Evolutionary conservation across 2,329 filamentous ascomycete species (phyloP).

Genomic region (Colletotrichum trifolii): DNA sequence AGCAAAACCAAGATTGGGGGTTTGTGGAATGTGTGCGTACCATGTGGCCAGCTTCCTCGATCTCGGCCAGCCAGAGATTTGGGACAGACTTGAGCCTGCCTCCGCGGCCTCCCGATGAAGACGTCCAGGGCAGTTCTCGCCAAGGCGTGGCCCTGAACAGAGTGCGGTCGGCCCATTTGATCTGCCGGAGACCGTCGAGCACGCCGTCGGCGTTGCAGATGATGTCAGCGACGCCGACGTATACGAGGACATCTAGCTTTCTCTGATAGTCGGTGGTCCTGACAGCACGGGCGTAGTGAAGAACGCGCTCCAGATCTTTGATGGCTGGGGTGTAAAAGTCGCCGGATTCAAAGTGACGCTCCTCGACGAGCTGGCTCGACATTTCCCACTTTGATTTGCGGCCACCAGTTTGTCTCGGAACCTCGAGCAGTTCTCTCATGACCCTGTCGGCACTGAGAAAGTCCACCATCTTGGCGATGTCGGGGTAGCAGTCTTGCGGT

Average conservation of each 20-base stretch:
- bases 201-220: slow-evolving; percentile 28
- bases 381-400: slow-evolving; percentile 13
- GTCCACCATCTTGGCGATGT: slow-evolving; percentile 3
- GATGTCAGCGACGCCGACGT: slow-evolving; percentile 17
- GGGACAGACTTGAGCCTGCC: background rate
- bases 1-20: too few species aligned
- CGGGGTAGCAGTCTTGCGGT: slow-evolving; percentile 18
- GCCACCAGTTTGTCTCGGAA: slow-evolving; percentile 11
- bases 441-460: slow-evolving; percentile 7
- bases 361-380: background rate
- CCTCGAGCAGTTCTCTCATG: slow-evolving; percentile 1
- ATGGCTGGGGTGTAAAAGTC: slow-evolving; percentile 17
- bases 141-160: slow-evolving; percentile 6
- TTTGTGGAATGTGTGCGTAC: background rate
- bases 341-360: slow-evolving; percentile 9
- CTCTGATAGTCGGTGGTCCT: background rate
- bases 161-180: slow-evolving; percentile 5
- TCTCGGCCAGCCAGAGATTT: background rate
- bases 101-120: background rate
- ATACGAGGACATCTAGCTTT: slow-evolving; percentile 10
- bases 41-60: slow-evolving; percentile 7
- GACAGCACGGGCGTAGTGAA: background rate
- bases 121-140: background rate
- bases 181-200: slow-evolving; percentile 9
- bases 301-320: background rate